A percentile compares a stretch with the other conserved stretches of the same genome.
Evolutionary conservation across 805 yeast genomes (phyloP).

Genomic region (Hermanozyma aechmeae): DNA sequence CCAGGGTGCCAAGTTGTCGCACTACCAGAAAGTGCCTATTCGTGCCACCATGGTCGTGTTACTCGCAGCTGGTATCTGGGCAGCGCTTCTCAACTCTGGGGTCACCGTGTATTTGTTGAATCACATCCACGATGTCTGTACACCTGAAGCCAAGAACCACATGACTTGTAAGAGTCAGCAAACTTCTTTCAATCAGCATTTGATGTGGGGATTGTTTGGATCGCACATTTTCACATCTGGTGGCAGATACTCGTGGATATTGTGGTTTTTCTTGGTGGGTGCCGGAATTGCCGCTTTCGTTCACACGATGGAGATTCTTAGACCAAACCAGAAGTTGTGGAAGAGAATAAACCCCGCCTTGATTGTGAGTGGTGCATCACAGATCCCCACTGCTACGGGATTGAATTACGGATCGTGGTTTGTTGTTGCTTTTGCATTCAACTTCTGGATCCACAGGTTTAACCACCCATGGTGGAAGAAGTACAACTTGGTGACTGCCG

Average conservation of each 20-base stretch:
- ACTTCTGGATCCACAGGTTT: constrained; percentile 5
- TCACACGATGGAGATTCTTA: no score
- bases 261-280: constrained; percentile 8
- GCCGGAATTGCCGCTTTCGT: constrained; percentile 1
- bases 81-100: constrained; percentile 3
- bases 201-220: constrained; percentile 9
- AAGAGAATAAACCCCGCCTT: constrained; percentile 4
- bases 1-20: constrained; percentile 7
- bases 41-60: constrained; percentile 3
- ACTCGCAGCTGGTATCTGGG: constrained; percentile 5
- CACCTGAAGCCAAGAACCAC: constrained; percentile 4
- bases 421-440: constrained; percentile 2
- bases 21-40: constrained; percentile 9
- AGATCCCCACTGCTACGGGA: constrained; percentile 5
- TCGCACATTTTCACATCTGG: constrained; percentile 5
- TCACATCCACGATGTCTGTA: constrained; percentile 4
- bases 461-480: constrained; percentile 6
- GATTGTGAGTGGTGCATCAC: constrained; percentile 5
- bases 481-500: constrained; percentile 5
- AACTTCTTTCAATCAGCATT: constrained; percentile 5
- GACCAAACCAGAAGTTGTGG: no score
- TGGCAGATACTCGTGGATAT: constrained; percentile 6
- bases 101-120: constrained; percentile 3
- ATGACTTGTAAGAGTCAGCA: constrained; percentile 6
- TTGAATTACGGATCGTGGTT: constrained; percentile 6